A percentile compares a stretch with the other conserved stretches of the same genome.
Evolutionary conservation across 768 basidiomycete genomes (phyloP).

Genomic region (Roridomyces roridus): DNA sequence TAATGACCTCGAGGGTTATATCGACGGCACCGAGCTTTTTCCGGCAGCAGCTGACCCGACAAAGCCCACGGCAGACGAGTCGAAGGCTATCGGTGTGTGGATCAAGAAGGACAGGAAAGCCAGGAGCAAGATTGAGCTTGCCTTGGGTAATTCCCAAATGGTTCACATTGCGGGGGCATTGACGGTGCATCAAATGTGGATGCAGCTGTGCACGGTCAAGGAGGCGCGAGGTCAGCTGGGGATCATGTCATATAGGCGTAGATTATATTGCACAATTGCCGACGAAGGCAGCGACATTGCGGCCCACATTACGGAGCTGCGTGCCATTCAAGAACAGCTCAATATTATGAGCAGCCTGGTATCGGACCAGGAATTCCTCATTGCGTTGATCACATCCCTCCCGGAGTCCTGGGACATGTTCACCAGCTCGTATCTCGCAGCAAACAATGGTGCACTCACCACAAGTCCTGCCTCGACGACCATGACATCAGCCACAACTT

Average conservation of each 20-base stretch:
- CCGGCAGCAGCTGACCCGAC: too few species aligned
- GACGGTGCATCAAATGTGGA: conserved; percentile 4
- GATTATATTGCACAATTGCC: too few species aligned
- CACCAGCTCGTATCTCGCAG: conserved; percentile 11
- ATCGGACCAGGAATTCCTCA: conserved; percentile 17
- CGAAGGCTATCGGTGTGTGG: background rate
- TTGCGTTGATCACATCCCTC: too few species aligned
- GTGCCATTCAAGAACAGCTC: too few species aligned
- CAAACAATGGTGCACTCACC: too few species aligned
- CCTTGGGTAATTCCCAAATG: conserved; percentile 13
- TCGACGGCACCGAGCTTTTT: conserved; percentile 9
- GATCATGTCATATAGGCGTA: too few species aligned
- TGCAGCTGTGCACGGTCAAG: conserved; percentile 8
- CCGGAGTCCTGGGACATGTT: too few species aligned
- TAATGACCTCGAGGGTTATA: conserved; percentile 14
- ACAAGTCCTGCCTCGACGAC: too few species aligned
- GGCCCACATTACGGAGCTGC: too few species aligned
- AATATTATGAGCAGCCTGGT: conserved; percentile 3
- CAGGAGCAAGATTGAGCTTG: conserved; percentile 10
- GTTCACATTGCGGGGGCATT: conserved; percentile 10
- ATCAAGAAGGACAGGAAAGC: conserved; percentile 15
- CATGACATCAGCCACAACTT: background rate
- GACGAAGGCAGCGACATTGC: too few species aligned
- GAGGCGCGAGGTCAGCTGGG: conserved; percentile 10
- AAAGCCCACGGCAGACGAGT: too few species aligned